Evolutionary conservation across 495 filamentous ascomycete genomes (phyloP).

Genomic region (Articulospora tetracladia): DNA sequence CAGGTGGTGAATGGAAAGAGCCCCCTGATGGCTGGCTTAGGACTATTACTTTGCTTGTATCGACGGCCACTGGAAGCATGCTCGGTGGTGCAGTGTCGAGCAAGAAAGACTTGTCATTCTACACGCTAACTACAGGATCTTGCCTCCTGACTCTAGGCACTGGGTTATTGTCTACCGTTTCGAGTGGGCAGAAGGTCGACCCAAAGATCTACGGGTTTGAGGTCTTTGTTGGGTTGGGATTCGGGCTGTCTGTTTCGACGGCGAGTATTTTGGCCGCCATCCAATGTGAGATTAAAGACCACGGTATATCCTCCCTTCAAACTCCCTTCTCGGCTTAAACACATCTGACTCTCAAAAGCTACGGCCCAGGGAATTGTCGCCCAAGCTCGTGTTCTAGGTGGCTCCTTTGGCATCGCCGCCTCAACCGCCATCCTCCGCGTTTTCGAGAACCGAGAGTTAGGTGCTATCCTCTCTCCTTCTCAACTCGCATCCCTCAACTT

Average conservation of each 20-base stretch:
- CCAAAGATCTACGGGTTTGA: constrained; percentile 28
- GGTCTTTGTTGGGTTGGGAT: constrained; percentile 29
- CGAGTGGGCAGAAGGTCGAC: constrained; percentile 10
- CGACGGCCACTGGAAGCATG: constrained; percentile 47
- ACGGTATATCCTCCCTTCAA: constrained; percentile 40
- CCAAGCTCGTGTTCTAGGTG: constrained; percentile 47
- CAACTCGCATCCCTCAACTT: constrained; percentile 26
- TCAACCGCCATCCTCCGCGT: constrained; percentile 41
- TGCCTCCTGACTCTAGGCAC: constrained; percentile 47
- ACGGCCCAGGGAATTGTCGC: constrained; percentile 49
- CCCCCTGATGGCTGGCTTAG: constrained; percentile 48
- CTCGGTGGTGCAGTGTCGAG: constrained; percentile 41
- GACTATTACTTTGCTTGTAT: constrained; percentile 52
- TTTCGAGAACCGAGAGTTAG: constrained; percentile 20
- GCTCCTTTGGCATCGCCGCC: constrained; percentile 49
- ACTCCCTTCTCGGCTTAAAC: constrained; percentile 43
- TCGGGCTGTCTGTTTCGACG: constrained; percentile 26
- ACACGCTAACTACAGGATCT: constrained; percentile 45
- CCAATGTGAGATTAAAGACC: constrained; percentile 14
- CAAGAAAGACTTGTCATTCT: constrained; percentile 43
- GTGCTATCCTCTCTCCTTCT: constrained; percentile 15
- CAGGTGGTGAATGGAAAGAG: constrained; percentile 51
- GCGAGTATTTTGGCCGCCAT: constrained; percentile 5
- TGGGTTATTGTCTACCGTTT: constrained; percentile 42
- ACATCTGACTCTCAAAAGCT: constrained; percentile 38